These are phyloP conservation scores for Climacium dendroides DNA, from an alignment of 225 moss, liverwort and hornwort genomes.

Conservation along the genomic window DNA sequence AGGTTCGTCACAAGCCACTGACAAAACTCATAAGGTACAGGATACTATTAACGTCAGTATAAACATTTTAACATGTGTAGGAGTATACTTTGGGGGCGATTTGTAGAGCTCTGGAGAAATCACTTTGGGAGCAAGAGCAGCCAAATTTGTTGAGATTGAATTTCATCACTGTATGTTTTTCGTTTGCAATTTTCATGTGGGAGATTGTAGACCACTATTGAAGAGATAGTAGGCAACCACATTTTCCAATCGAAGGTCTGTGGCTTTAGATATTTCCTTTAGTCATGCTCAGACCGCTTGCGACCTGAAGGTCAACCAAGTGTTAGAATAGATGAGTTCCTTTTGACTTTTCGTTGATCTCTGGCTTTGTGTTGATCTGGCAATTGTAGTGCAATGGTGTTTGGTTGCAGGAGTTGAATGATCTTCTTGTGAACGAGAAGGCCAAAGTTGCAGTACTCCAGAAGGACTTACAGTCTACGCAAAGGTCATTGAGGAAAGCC, in stretches of 20 bases:
- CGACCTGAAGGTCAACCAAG: not conserved
- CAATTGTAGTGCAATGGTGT: not conserved
- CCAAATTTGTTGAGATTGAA: not conserved
- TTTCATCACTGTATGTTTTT: not conserved
- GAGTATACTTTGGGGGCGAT: not conserved
- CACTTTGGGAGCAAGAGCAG: not conserved
- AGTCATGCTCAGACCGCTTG: not conserved
- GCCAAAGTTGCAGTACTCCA: conserved; percentile 5
- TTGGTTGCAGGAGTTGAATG: conserved; percentile 9
- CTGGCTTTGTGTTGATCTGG: not conserved
- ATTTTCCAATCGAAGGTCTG: not conserved
- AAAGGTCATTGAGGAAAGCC: not conserved
- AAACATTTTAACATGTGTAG: not conserved
- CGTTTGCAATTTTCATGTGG: not conserved
- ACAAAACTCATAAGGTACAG: not conserved
- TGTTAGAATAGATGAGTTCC: not conserved
- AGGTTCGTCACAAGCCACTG: conserved; percentile 4
- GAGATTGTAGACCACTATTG: not conserved
- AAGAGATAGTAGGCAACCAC: no score
- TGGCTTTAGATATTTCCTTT: not conserved
- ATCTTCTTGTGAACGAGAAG: conserved; percentile 3
- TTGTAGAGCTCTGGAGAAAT: not conserved
- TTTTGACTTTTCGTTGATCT: not conserved
- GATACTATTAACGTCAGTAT: not conserved
- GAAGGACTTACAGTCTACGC: not conserved